These are phyloP conservation scores for Drosera capensis DNA, from an alignment of 148 eudicot genomes.

Conservation along the genomic window DNA sequence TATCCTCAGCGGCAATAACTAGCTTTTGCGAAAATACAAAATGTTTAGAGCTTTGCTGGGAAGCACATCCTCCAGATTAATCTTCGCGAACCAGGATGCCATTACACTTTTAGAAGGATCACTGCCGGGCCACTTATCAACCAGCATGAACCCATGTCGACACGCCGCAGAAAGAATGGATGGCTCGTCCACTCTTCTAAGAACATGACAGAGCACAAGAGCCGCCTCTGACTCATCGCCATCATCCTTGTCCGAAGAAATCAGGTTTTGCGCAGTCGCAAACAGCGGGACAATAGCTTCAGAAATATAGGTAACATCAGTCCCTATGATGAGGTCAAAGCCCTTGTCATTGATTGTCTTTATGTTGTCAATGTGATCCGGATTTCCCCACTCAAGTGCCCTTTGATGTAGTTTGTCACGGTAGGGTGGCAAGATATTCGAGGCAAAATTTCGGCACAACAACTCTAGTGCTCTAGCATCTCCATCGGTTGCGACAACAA, in stretches of 20 bases:
- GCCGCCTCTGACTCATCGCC: conserved; percentile 17
- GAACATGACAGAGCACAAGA: conserved; percentile 63
- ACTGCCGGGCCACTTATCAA: conserved; percentile 62
- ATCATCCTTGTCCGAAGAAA: conserved; percentile 14
- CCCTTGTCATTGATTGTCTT: conserved; percentile 31
- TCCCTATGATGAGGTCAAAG: conserved; percentile 71
- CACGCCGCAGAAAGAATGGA: conserved; percentile 63
- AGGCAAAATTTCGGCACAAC: conserved; percentile 33
- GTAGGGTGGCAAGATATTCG: conserved; percentile 26
- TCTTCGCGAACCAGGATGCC: conserved; percentile 34
- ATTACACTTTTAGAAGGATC: conserved; percentile 18
- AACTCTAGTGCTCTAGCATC: conserved; percentile 46
- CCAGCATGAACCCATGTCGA: conserved; percentile 44
- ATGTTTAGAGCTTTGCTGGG: conserved; percentile 65
- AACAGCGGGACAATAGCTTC: conserved; percentile 68
- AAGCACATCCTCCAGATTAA: conserved; percentile 14
- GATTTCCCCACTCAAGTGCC: conserved; percentile 61
- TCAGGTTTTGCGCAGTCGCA: conserved; percentile 56
- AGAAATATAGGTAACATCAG: conserved; percentile 69
- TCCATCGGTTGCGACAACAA: conserved; percentile 80
- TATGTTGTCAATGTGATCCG: conserved; percentile 38
- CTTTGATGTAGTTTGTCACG: conserved; percentile 19
- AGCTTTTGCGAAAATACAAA: conserved; percentile 30
- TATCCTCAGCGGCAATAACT: too few relatives aligned
- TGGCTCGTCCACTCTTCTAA: conserved; percentile 78